Evolutionary conservation across 805 yeast genomes (phyloP).

Genomic region (Lipomyces sp.): DNA sequence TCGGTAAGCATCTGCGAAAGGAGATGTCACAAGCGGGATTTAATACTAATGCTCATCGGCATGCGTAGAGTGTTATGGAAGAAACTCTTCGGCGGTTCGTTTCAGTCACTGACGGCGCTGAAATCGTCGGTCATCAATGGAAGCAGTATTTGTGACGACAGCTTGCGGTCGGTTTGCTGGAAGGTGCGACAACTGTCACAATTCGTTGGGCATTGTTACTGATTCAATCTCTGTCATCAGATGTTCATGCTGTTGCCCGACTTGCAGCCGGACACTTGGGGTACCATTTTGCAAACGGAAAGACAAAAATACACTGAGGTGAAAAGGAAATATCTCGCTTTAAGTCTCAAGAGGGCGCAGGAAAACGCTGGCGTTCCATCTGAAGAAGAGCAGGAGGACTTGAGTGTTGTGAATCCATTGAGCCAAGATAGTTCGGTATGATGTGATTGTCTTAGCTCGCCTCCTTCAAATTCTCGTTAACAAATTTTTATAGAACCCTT

Average conservation of each 20-base stretch:
- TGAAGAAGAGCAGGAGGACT: constrained; percentile 23
- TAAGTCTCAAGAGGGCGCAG: constrained; percentile 22
- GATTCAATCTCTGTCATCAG: constrained; percentile 6
- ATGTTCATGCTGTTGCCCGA: constrained; percentile 34
- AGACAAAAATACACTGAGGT: constrained; percentile 28
- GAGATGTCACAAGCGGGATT: no score
- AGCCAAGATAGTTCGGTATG: constrained; percentile 35
- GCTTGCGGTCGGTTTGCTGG: constrained; percentile 34
- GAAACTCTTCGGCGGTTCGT: constrained; percentile 17
- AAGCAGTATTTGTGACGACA: constrained; percentile 23
- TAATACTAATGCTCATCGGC: not conserved
- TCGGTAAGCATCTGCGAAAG: not conserved
- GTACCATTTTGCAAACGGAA: constrained; percentile 15
- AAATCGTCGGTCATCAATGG: constrained; percentile 32
- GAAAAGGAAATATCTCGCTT: constrained; percentile 20
- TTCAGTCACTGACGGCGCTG: constrained; percentile 26
- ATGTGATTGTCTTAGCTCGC: no score
- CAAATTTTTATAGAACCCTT: constrained; percentile 24
- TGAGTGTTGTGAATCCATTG: constrained; percentile 33
- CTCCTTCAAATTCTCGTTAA: not conserved
- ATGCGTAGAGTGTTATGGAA: constrained; percentile 22
- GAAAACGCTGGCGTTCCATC: constrained; percentile 10
- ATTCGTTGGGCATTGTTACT: not conserved
- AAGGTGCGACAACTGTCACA: constrained; percentile 19
- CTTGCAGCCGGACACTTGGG: constrained; percentile 36